Conservation (phyloP, 1,284 basidiomycete genomes). For the Porogramme epimiltina region DNA sequence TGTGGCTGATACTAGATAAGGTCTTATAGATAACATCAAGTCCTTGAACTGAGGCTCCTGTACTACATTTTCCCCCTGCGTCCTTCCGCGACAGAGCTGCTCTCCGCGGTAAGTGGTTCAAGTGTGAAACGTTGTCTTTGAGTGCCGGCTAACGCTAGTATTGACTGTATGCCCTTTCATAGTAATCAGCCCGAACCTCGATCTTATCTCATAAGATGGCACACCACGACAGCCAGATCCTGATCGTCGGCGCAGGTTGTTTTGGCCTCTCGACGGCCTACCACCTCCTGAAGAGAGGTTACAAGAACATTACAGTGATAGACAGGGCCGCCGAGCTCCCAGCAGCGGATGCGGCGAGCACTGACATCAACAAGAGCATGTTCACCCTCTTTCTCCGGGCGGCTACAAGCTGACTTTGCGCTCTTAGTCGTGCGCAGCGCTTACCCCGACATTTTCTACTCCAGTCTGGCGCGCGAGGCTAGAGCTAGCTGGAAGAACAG, state of each 20-base stretch:
- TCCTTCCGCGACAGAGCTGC: too few relatives aligned
- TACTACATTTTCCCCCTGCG: too few relatives aligned
- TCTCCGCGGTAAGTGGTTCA: too few relatives aligned
- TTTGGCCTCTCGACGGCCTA: slow-evolving; percentile 87
- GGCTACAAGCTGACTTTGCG: too few relatives aligned
- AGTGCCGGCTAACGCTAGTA: too few relatives aligned
- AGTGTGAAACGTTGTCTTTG: too few relatives aligned
- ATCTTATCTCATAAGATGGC: background rate
- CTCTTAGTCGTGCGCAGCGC: slow-evolving; percentile 68
- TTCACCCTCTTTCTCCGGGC: slow-evolving; percentile 4
- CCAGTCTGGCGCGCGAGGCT: slow-evolving; percentile 70
- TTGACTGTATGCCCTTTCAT: too few relatives aligned
- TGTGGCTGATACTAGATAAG: too few relatives aligned
- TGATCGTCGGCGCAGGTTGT: slow-evolving; percentile 85
- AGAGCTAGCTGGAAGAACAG: slow-evolving; percentile 70
- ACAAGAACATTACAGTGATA: slow-evolving; percentile 69
- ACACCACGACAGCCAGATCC: slow-evolving; percentile 39
- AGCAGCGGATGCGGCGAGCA: slow-evolving; percentile 79
- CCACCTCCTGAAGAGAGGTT: slow-evolving; percentile 71
- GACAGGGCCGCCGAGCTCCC: slow-evolving; percentile 69
- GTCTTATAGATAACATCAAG: too few relatives aligned
- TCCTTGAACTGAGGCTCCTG: too few relatives aligned
- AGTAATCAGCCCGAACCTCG: too few relatives aligned
- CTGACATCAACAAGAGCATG: slow-evolving; percentile 83
- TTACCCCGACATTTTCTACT: slow-evolving; percentile 71